Percentiles rank a stretch among this genome's conserved stretches.
phyloP scores from a whole-genome alignment of 257 asterid genomes.

The Phtheirospermum japonicum region DNA sequence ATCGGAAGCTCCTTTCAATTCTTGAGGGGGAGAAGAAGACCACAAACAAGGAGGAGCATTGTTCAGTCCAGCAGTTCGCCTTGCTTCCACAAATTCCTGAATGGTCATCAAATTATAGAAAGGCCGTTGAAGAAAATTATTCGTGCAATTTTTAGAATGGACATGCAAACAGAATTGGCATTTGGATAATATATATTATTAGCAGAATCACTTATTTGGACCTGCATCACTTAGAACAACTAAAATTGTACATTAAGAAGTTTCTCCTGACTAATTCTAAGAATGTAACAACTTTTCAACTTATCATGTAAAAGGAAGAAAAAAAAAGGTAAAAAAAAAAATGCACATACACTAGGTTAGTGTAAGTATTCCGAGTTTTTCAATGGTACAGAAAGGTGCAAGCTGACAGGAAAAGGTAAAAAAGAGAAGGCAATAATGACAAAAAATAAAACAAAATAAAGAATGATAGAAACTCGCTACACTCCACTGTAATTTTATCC shows the following conservation, averaged over 20 bases:
- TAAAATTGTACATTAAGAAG: slow-evolving; percentile 7
- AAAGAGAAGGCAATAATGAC: background rate
- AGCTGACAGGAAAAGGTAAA: slow-evolving; percentile 8
- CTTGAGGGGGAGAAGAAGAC: slow-evolving; percentile 88
- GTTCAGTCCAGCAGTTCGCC: slow-evolving; percentile 79
- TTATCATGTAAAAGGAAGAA: slow-evolving; percentile 10
- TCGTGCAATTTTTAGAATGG: background rate
- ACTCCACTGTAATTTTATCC: slow-evolving; percentile 7
- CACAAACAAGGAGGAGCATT: slow-evolving; percentile 91
- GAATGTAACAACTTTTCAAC: background rate
- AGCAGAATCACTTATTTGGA: slow-evolving; percentile 15
- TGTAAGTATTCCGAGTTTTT: too few relatives aligned
- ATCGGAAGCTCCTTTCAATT: slow-evolving; percentile 60
- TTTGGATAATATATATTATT: background rate
- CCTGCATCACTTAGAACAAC: slow-evolving; percentile 7
- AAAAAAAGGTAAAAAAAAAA: too few relatives aligned
- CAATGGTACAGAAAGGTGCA: background rate
- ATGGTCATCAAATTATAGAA: slow-evolving; percentile 24
- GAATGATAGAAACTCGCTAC: slow-evolving; percentile 9
- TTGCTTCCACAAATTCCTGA: slow-evolving; percentile 97
- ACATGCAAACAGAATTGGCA: slow-evolving; percentile 10
- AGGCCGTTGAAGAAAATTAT: slow-evolving; percentile 6
- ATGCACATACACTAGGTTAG: too few relatives aligned
- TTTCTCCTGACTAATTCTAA: slow-evolving; percentile 6
- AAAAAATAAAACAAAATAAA: background rate